phyloP scores from a whole-genome alignment of 371 early-diverging fungal genomes.

The Mucor saturninus region DNA sequence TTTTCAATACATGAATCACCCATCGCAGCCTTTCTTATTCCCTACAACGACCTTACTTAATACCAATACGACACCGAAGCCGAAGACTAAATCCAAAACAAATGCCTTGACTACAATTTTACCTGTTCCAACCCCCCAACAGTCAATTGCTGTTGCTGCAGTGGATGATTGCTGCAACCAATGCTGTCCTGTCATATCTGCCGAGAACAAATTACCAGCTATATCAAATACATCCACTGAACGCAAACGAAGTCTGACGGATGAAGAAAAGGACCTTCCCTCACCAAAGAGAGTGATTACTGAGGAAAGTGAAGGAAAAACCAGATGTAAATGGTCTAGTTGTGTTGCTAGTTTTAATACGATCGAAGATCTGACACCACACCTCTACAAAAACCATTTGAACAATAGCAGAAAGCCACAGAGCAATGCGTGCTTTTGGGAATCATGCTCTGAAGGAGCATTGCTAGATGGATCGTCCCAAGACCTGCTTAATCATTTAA shows the following conservation, averaged over 20 bases:
- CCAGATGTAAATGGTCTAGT: constrained; percentile 78
- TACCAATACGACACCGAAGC: neutral
- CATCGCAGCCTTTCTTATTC: neutral
- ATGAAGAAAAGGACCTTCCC: neutral
- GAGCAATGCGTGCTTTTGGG: constrained; percentile 77
- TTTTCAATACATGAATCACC: neutral
- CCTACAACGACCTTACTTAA: constrained; percentile 1
- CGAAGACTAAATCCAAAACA: neutral
- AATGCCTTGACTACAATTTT: neutral
- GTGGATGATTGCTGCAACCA: constrained; percentile 29
- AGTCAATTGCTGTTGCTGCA: constrained; percentile 25
- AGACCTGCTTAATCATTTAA: constrained; percentile 62
- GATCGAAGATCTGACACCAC: constrained; percentile 80
- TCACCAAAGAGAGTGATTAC: neutral
- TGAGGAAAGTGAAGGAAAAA: neutral
- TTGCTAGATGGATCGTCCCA: constrained; percentile 40
- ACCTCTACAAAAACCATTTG: constrained; percentile 78
- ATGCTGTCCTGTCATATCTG: constrained; percentile 23
- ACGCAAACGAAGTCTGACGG: neutral
- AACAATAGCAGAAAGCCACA: constrained; percentile 51
- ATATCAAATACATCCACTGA: neutral
- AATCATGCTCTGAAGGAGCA: constrained; percentile 59
- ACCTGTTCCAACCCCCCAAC: constrained; percentile 3
- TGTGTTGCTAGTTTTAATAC: constrained; percentile 77
- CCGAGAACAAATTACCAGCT: neutral